Base-by-base conservation (phyloP, 192 early-diverging fungal genomes). In the Umbelopsis isabellina region DNA sequence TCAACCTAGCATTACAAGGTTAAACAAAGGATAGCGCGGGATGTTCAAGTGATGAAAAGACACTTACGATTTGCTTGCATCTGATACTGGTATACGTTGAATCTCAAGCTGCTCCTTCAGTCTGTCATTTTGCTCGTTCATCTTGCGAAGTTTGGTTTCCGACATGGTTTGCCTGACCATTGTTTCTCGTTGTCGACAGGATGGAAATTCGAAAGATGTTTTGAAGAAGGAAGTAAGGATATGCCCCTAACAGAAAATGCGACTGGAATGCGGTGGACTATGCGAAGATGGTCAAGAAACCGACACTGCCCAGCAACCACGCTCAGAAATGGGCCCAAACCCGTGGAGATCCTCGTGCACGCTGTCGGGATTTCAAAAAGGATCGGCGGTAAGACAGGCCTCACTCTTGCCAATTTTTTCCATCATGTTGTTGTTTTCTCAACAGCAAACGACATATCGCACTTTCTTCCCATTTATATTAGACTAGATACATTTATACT, bases 51-150 rank as follows among this genome's bases (percentile, higher is more conserved):
- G 20, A 15, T 22, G 2, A 1, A 47, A 8, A 18, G 50, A 49
- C 46, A 64, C 55, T 73, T 80, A 84, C 82, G 79, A 79, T 72
- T 74, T 67, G 65, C 79, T 77, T 35, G 92, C 91, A 67, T 92
- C 89, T 45, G 92, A 92, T 35, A 91, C 89, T 41, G 90, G 80
- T 20, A 94, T 90, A 41, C 91, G 88, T 21, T 82, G 85, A 73
- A 93, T 84, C 58, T 93, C 92, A 45, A 93, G 87, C 76, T 90
- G 91, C 68, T 93, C 91, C 73, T 85, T 83, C 61, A 93, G 71
- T n/a, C 88, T 84, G 68, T 85, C 84, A 79, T 89, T 92, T 73
- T 89, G 82, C 77, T 93, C 92, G 76, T 84, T 69, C 64, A 93
- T 85, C 74, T 90, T 86, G 67, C 85, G 77, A 46, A 92, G 81